These are phyloP conservation scores for Hondaea fermentalgiana DNA, from an alignment of 108 stramenopile species.

Conservation along the genomic window DNA sequence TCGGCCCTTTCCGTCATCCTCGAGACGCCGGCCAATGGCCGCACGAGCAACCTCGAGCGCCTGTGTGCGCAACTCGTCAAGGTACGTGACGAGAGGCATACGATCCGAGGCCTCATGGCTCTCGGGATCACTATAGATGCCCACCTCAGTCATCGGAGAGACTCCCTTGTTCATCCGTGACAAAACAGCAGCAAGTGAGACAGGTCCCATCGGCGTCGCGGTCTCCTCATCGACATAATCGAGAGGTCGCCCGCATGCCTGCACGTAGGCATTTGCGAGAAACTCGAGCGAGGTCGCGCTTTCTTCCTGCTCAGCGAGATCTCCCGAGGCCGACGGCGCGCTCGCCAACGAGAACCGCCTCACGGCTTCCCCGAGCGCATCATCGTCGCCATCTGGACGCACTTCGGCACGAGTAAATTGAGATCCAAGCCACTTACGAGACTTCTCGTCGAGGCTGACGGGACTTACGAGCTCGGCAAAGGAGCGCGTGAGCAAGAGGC, in stretches of 20 bases:
- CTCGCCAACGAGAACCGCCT: background rate
- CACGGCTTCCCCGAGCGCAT: background rate
- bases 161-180: background rate
- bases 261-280: background rate
- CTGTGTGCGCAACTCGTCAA: background rate
- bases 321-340: background rate
- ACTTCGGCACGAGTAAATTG: background rate
- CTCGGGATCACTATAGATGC: background rate
- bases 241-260: background rate
- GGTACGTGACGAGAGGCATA: background rate
- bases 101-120: background rate
- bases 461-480: background rate
- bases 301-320: background rate
- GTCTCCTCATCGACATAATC: background rate
- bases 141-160: background rate
- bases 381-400: background rate
- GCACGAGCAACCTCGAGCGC: background rate
- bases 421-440: background rate
- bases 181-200: background rate
- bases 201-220: background rate
- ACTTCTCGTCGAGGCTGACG: background rate
- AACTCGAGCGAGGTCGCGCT: background rate
- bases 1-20: background rate
- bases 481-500: background rate
- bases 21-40: background rate